These are phyloP conservation scores for Diversispora epigaea DNA, from an alignment of 192 early-diverging fungal genomes.

Conservation along the genomic window DNA sequence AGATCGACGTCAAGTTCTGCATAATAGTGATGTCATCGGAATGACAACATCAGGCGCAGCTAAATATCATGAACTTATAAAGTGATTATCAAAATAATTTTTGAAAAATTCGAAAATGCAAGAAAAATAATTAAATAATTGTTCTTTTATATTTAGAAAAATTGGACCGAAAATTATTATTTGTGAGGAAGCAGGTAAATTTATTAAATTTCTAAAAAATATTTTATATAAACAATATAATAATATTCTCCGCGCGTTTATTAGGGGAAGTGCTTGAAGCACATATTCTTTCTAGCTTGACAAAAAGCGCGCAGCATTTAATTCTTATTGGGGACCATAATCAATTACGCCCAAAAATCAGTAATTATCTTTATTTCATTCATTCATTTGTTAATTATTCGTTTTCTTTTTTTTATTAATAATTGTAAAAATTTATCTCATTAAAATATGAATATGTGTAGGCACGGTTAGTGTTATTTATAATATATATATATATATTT, in stretches of 20 bases:
- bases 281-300: slow-evolving; percentile 51
- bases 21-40: slow-evolving; percentile 47
- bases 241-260: no score
- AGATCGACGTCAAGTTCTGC: slow-evolving; percentile 34
- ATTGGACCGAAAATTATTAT: slow-evolving; percentile 53
- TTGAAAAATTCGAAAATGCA: neutral
- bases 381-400: neutral
- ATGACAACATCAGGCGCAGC: slow-evolving; percentile 65
- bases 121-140: neutral
- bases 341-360: slow-evolving; percentile 12
- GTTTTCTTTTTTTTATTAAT: neutral
- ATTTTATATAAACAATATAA: no score
- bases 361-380: neutral
- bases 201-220: no score
- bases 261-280: slow-evolving; percentile 54
- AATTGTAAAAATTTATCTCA: neutral
- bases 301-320: slow-evolving; percentile 50
- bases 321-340: slow-evolving; percentile 55
- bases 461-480: neutral
- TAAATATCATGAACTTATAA: slow-evolving; percentile 37
- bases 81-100: neutral
- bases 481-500: no score
- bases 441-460: neutral
- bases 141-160: neutral
- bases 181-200: slow-evolving; percentile 53